A percentile compares a stretch with the other conserved stretches of the same genome.
phyloP scores from a whole-genome alignment of 176 grass and related monocot species.

The Pharus latifolius region DNA sequence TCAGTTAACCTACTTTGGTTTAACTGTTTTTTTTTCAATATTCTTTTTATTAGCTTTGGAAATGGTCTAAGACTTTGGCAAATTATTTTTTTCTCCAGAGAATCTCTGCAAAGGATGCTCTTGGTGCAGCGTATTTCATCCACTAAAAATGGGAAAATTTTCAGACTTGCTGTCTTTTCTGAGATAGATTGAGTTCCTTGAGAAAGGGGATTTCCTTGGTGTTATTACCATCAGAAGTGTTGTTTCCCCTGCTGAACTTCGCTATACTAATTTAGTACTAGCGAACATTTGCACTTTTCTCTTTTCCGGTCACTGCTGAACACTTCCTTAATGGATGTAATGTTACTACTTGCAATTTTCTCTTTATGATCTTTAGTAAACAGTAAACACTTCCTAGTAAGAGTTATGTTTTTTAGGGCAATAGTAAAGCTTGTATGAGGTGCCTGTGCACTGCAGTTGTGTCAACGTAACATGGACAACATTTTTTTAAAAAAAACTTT shows the following conservation, averaged over 20 bases:
- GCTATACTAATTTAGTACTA: conserved; percentile 18
- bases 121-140: conserved; percentile 49
- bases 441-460: too few species aligned
- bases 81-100: conserved; percentile 33
- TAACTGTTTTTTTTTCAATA: neutral
- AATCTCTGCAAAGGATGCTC: conserved; percentile 57
- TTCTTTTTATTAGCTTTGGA: neutral
- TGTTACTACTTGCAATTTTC: conserved; percentile 7
- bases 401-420: too few species aligned
- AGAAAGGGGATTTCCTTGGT: neutral
- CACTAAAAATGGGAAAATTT: neutral
- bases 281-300: neutral
- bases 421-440: too few species aligned
- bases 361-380: conserved; percentile 13
- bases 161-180: conserved; percentile 9
- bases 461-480: too few species aligned
- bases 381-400: too few species aligned
- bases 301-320: too few species aligned
- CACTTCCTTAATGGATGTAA: too few species aligned
- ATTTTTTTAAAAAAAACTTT: too few species aligned
- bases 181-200: neutral
- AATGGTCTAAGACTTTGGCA: neutral
- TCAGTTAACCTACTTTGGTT: neutral
- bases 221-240: conserved; percentile 25
- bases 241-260: conserved; percentile 29